Conservation (phyloP, 139 green algal genomes). For the Chlamydomonas sp. region DNA sequence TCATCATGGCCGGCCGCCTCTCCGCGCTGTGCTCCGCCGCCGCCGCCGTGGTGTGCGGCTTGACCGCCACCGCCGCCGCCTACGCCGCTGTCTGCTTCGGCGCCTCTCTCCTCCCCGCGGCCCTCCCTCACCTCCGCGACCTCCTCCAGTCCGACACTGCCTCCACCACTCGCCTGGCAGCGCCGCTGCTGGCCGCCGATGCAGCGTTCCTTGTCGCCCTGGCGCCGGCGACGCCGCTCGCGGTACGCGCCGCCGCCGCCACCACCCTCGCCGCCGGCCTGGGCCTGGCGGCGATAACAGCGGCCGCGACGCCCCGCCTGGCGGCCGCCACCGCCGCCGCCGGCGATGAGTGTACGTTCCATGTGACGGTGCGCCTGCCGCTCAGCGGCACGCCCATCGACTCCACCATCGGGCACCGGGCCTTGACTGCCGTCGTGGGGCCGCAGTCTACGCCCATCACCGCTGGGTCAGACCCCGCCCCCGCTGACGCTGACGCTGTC, state of each 20-base stretch:
- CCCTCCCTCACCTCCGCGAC: not conserved
- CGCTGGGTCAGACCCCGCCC: not conserved
- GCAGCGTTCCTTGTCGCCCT: constrained; percentile 20
- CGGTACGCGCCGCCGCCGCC: constrained; percentile 5
- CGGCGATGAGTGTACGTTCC: constrained; percentile 30
- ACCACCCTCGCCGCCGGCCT: constrained; percentile 2
- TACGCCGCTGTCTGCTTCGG: constrained; percentile 2
- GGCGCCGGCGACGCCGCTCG: constrained; percentile 13
- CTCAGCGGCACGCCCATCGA: constrained; percentile 27
- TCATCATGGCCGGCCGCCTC: constrained; percentile 8
- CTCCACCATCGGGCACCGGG: constrained; percentile 6
- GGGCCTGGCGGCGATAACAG: not conserved
- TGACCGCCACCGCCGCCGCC: not conserved
- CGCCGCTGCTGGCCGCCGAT: not conserved
- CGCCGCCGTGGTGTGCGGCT: not conserved
- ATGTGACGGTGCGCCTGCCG: constrained; percentile 14
- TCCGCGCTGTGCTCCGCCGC: not conserved
- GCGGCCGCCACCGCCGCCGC: not conserved
- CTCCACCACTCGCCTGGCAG: not conserved
- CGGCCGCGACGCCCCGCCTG: not conserved
- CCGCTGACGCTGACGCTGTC: not conserved
- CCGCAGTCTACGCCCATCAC: not conserved
- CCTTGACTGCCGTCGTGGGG: constrained; percentile 9
- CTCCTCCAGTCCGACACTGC: not conserved
- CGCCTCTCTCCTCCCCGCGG: constrained; percentile 1